These are phyloP conservation scores for Penicillium cataractarum DNA, from an alignment of 495 filamentous ascomycete species.

Conservation along the genomic window DNA sequence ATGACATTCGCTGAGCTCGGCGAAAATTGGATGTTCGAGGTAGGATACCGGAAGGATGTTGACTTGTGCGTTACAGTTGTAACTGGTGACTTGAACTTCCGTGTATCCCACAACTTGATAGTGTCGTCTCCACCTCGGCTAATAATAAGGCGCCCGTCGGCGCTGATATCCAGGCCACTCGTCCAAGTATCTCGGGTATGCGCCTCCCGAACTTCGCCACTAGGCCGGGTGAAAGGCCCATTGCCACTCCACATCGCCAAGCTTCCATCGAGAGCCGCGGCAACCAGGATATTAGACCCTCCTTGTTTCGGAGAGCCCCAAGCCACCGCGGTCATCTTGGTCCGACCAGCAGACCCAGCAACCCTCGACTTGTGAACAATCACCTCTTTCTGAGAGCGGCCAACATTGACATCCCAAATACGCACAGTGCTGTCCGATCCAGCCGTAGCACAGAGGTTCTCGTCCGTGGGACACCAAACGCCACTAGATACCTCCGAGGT, in stretches of 20 bases:
- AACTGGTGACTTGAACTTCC: conserved; percentile 90
- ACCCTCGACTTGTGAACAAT: conserved; percentile 91
- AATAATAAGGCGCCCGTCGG: conserved; percentile 85
- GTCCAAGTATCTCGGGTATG: conserved; percentile 89
- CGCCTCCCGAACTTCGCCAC: conserved; percentile 84
- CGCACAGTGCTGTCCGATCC: conserved; percentile 91
- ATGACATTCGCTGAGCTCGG: conserved; percentile 80
- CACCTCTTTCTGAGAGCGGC: conserved; percentile 84
- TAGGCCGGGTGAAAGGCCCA: conserved; percentile 82
- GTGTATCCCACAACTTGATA: conserved; percentile 91
- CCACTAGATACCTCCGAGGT: conserved; percentile 86
- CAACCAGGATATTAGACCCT: conserved; percentile 75
- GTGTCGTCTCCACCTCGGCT: conserved; percentile 89
- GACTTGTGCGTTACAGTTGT: conserved; percentile 78
- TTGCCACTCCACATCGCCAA: conserved; percentile 91
- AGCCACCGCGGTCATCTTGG: conserved; percentile 87
- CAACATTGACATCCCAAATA: conserved; percentile 94
- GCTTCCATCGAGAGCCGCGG: conserved; percentile 87
- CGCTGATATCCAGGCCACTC: conserved; percentile 86
- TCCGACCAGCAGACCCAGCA: conserved; percentile 83
- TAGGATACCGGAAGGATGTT: conserved; percentile 79
- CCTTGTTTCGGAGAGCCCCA: conserved; percentile 84
- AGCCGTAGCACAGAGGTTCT: conserved; percentile 82
- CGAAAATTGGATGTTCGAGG: conserved; percentile 85
- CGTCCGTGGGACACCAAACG: conserved; percentile 84